These are phyloP conservation scores for Dendrobium catenatum DNA, from an alignment of 106 monocot genomes.

Conservation along the genomic window DNA sequence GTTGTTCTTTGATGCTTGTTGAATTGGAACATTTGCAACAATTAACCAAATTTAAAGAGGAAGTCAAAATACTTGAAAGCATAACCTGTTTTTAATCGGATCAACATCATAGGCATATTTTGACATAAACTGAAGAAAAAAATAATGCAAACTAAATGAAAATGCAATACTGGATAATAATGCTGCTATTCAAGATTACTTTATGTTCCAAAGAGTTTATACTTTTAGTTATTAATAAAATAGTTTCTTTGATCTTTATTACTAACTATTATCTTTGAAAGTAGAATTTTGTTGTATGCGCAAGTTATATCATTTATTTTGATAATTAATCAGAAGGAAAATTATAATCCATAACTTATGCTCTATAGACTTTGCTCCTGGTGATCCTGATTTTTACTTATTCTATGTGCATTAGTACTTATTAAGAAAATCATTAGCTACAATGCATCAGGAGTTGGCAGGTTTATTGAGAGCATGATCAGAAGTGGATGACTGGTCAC, in stretches of 20 bases:
- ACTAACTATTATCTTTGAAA: neutral
- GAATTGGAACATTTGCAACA: neutral
- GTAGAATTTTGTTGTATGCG: neutral
- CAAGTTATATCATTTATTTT: neutral
- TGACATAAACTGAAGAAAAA: neutral
- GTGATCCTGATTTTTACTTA: neutral
- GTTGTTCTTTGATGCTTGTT: neutral
- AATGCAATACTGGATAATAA: neutral
- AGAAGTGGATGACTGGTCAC: conserved; percentile 55
- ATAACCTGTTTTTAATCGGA: neutral
- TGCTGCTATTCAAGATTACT: no score
- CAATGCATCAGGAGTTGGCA: conserved; percentile 32
- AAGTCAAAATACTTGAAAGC: neutral
- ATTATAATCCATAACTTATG: neutral
- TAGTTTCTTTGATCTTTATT: neutral
- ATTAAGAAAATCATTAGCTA: conserved; percentile 52
- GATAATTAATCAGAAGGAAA: neutral
- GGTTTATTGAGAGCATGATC: conserved; percentile 63
- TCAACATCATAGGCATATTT: neutral
- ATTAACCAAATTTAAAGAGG: neutral
- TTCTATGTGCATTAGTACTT: conserved; percentile 24
- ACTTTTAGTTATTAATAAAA: no score
- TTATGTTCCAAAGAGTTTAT: no score
- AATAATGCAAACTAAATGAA: neutral
- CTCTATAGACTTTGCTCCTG: neutral